Conservation (phyloP, 768 basidiomycete species). For the Rhizopogon rudus region DNA sequence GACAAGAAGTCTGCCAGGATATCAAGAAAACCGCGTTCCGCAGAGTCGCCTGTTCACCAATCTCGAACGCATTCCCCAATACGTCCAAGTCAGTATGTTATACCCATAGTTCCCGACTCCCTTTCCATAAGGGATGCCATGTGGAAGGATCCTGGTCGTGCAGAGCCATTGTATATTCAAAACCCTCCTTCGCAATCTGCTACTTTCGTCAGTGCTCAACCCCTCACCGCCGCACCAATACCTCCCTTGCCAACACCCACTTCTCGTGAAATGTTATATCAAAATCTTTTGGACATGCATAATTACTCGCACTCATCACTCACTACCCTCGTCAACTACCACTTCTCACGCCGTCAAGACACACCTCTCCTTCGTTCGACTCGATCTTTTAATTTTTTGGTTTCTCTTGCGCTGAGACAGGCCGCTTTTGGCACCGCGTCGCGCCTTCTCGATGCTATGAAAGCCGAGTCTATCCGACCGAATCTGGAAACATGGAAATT, state of each 20-base stretch:
- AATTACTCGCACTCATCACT: conserved; percentile 13
- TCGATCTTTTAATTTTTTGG: conserved; percentile 40
- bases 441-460: conserved; percentile 46
- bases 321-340: conserved; percentile 15
- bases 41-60: background rate
- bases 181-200: conserved; percentile 5
- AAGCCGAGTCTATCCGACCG: conserved; percentile 30
- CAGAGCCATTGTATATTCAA: background rate
- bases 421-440: conserved; percentile 41
- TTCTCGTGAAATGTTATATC: conserved; percentile 31
- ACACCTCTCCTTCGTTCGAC: conserved; percentile 27
- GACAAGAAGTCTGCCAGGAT: background rate
- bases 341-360: conserved; percentile 20
- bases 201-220: conserved; percentile 2
- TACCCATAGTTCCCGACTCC: conserved; percentile 17
- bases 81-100: background rate
- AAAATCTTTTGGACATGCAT: conserved; percentile 19
- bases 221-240: conserved; percentile 1
- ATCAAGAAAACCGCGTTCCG: background rate
- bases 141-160: conserved; percentile 21
- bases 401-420: conserved; percentile 45
- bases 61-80: background rate
- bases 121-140: conserved; percentile 21
- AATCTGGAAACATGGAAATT: conserved; percentile 56
- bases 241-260: conserved; percentile 23